phyloP scores from a whole-genome alignment of 768 basidiomycete genomes.

The Boletus tomentosulus region DNA sequence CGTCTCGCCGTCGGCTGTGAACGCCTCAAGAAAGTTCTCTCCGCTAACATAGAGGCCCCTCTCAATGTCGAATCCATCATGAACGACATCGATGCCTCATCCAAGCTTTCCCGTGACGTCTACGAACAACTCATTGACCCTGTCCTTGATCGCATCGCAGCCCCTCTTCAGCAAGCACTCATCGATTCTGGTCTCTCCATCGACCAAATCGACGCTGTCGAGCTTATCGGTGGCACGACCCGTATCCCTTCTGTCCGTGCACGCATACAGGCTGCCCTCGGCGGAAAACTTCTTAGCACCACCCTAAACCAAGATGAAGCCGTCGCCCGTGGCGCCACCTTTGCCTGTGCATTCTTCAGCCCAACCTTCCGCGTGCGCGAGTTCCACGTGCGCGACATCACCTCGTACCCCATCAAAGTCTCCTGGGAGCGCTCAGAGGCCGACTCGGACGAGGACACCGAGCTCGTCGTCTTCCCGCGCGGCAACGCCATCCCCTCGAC shows the following conservation, averaged over 20 bases:
- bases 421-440: constrained; percentile 73
- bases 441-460: constrained; percentile 86
- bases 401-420: constrained; percentile 86
- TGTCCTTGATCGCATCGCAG: constrained; percentile 72
- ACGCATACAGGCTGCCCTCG: constrained; percentile 79
- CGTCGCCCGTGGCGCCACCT: constrained; percentile 91
- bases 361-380: constrained; percentile 98
- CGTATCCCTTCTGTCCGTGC: constrained; percentile 90
- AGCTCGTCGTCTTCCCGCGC: constrained; percentile 84
- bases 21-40: constrained; percentile 93
- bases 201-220: constrained; percentile 86
- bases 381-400: constrained; percentile 84
- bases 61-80: constrained; percentile 94
- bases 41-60: constrained; percentile 86
- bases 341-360: constrained; percentile 94
- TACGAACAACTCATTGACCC: constrained; percentile 75
- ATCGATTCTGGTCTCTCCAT: constrained; percentile 73
- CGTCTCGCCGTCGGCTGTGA: constrained; percentile 86
- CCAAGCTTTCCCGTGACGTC: constrained; percentile 76
- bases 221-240: constrained; percentile 91
- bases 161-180: constrained; percentile 75
- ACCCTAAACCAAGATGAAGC: constrained; percentile 99
- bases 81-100: constrained; percentile 91
- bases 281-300: constrained; percentile 77
- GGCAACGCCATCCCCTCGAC: constrained; percentile 88